Evolutionary conservation across 805 yeast species (phyloP).

Genomic region (Candida golubevii): DNA sequence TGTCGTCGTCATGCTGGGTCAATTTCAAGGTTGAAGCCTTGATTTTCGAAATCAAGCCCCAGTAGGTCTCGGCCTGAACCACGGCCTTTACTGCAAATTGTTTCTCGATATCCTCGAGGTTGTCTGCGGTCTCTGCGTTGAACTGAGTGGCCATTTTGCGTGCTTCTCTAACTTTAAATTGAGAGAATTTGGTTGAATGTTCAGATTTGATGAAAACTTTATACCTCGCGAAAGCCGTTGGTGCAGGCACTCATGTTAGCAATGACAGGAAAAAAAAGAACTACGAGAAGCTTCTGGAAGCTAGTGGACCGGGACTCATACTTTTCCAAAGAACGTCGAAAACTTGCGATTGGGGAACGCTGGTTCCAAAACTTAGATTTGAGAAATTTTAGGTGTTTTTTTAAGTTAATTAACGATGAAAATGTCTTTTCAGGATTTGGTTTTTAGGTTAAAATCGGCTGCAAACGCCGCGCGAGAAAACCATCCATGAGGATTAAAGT

Average conservation of each 20-base stretch:
- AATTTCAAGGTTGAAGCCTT: constrained; percentile 77
- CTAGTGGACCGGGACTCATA: too few species aligned
- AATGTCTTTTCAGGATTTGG: too few species aligned
- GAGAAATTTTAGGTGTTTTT: too few species aligned
- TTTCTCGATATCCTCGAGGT: constrained; percentile 91
- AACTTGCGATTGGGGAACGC: too few species aligned
- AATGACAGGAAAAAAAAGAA: not conserved
- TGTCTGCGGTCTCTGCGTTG: constrained; percentile 88
- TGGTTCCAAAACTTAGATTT: too few species aligned
- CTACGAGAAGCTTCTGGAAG: constrained; percentile 2
- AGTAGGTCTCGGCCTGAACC: constrained; percentile 90
- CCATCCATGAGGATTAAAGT: too few species aligned
- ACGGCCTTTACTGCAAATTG: constrained; percentile 98
- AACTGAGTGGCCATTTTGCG: constrained; percentile 41
- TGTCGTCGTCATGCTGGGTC: constrained; percentile 69
- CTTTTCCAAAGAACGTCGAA: too few species aligned
- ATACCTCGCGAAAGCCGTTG: not conserved
- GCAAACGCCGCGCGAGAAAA: too few species aligned
- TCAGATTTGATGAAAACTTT: not conserved
- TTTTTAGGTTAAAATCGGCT: too few species aligned
- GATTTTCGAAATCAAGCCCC: constrained; percentile 69
- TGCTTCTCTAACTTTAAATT: too few species aligned
- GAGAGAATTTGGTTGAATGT: too few species aligned
- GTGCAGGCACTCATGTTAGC: constrained; percentile 3
- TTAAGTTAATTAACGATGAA: too few species aligned